phyloP scores from a whole-genome alignment of 768 basidiomycete species.

The Boletales sp. region DNA sequence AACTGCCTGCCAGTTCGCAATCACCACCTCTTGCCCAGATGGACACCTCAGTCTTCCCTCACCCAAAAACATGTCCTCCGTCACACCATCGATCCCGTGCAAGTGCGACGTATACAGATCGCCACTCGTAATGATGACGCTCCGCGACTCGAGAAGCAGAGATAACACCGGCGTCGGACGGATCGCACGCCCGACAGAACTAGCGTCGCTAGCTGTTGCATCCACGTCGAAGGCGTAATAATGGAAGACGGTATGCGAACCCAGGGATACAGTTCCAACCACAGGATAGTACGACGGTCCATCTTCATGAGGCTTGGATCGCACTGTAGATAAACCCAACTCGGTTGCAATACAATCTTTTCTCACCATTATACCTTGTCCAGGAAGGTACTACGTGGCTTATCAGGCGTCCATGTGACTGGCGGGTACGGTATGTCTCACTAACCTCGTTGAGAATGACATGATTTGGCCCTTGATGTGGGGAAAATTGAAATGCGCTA shows the following conservation, averaged over 20 bases:
- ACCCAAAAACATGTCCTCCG: slow-evolving; percentile 44
- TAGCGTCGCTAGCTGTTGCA: slow-evolving; percentile 14
- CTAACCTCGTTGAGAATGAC: slow-evolving; percentile 82
- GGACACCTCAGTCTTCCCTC: slow-evolving; percentile 19
- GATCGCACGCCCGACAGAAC: slow-evolving; percentile 49
- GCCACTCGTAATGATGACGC: slow-evolving; percentile 71
- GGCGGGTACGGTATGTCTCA: not conserved
- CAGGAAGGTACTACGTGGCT: slow-evolving; percentile 64
- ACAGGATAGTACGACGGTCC: slow-evolving; percentile 85
- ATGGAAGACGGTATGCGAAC: slow-evolving; percentile 79
- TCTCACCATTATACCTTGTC: slow-evolving; percentile 89
- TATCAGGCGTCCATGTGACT: slow-evolving; percentile 12
- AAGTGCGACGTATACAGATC: slow-evolving; percentile 68
- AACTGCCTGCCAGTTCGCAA: slow-evolving; percentile 62
- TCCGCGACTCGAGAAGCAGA: slow-evolving; percentile 80
- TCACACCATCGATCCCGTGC: slow-evolving; percentile 72
- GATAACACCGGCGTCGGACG: slow-evolving; percentile 64
- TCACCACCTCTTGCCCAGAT: slow-evolving; percentile 27
- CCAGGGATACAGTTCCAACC: slow-evolving; percentile 87
- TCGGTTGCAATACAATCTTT: slow-evolving; percentile 9
- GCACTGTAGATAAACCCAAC: not conserved
- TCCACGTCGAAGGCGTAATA: slow-evolving; percentile 61
- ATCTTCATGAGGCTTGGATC: slow-evolving; percentile 81
- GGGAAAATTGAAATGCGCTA: slow-evolving; percentile 58
- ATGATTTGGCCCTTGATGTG: slow-evolving; percentile 77